Evolutionary conservation across 148 eudicot species (phyloP).

Genomic region (Tetragonia tetragonoides): DNA sequence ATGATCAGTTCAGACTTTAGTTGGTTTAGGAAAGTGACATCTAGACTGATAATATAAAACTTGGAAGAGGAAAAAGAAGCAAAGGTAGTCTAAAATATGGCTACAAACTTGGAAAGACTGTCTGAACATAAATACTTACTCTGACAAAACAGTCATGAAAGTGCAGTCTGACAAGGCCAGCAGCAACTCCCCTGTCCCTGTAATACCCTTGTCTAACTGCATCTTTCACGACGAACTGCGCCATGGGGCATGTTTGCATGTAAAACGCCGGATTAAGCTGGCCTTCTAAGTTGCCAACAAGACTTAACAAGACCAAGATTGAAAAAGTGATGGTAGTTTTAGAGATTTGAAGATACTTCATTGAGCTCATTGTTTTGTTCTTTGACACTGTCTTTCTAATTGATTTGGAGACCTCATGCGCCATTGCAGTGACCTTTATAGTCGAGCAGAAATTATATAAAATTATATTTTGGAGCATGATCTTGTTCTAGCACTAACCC

Average conservation of each 20-base stretch:
- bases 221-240: slow-evolving; percentile 49
- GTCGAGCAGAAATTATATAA: slow-evolving; percentile 20
- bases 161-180: slow-evolving; percentile 66
- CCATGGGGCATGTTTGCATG: slow-evolving; percentile 38
- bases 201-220: slow-evolving; percentile 45
- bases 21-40: background rate
- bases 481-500: slow-evolving; percentile 2
- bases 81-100: background rate
- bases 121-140: slow-evolving; percentile 31
- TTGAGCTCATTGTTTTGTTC: slow-evolving; percentile 19
- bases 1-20: too few relatives aligned
- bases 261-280: slow-evolving; percentile 58
- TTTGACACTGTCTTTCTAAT: slow-evolving; percentile 1
- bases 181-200: slow-evolving; percentile 45
- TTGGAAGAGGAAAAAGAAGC: background rate
- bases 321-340: slow-evolving; percentile 2
- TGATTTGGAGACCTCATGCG: slow-evolving; percentile 13
- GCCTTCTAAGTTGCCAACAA: slow-evolving; percentile 34
- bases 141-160: slow-evolving; percentile 78
- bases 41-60: background rate
- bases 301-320: slow-evolving; percentile 35
- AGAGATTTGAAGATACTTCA: slow-evolving; percentile 17
- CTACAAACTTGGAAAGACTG: background rate
- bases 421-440: slow-evolving; percentile 19
- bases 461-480: background rate